Evolutionary conservation across 441 rosid genomes (phyloP).

Genomic region (Erodium trifolium): DNA sequence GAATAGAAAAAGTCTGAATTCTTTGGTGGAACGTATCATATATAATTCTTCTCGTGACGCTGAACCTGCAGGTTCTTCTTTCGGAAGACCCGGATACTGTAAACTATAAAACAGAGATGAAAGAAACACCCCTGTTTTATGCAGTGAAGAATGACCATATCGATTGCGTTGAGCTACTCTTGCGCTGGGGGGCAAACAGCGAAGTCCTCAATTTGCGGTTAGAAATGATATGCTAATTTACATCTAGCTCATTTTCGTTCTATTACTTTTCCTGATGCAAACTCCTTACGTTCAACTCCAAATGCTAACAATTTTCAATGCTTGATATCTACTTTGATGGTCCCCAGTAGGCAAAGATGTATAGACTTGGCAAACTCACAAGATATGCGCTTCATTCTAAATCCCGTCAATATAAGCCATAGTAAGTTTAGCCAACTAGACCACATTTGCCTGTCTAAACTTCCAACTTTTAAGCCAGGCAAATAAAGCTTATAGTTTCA

Average conservation of each 20-base stretch:
- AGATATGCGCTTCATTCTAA: constrained; percentile 78
- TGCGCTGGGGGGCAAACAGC: constrained; percentile 56
- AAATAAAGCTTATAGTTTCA: constrained; percentile 4
- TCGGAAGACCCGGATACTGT: constrained; percentile 43
- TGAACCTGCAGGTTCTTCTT: constrained; percentile 44
- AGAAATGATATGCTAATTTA: constrained; percentile 22
- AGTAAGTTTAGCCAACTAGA: constrained; percentile 39
- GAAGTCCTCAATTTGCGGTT: constrained; percentile 79
- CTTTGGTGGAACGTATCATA: constrained; percentile 3
- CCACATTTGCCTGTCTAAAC: background rate
- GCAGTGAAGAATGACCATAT: constrained; percentile 70
- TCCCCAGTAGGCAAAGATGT: constrained; percentile 63
- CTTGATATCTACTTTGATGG: constrained; percentile 13
- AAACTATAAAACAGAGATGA: constrained; percentile 46
- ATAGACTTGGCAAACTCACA: constrained; percentile 73
- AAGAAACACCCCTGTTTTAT: constrained; percentile 83
- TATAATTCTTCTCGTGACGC: constrained; percentile 14
- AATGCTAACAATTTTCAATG: constrained; percentile 18
- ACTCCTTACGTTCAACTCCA: constrained; percentile 13
- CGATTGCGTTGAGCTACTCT: constrained; percentile 67
- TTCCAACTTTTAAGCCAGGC: background rate
- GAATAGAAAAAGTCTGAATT: background rate
- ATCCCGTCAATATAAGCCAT: constrained; percentile 40
- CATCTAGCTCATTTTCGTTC: constrained; percentile 8
- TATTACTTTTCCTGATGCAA: constrained; percentile 11